Base-by-base conservation (phyloP, 495 filamentous ascomycete genomes). In the Diplogelasinospora grovesii region DNA sequence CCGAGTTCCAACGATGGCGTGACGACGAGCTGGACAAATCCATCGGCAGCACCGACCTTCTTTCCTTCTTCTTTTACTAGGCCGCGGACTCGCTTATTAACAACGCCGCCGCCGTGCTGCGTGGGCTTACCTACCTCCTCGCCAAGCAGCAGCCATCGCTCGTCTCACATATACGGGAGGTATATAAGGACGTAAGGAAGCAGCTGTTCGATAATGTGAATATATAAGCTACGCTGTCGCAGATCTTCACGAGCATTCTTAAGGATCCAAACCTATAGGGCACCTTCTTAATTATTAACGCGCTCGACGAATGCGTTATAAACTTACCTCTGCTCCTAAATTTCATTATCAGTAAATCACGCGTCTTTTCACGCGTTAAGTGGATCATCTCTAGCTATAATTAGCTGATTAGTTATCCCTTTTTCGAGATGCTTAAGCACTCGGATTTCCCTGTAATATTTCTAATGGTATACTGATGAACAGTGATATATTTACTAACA, bases 261-360 rank as follows among this genome's bases (percentile, higher is more conserved):
- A 42, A 56, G 20, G 63, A 66, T 33, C 37, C 42, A 9, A 39
- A 23, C 16, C 13, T 61, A 11, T 9, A 44, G 0, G 28, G 1
- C 0, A 49, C 55, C 1, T 61, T 50, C 46, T 21, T 71, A 7
- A 40, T 75, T 1, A 56, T 75, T 28, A 69, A 77, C 46, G 70
- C 69, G n/a, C 63, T 77, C 3, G 69, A 75, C 45, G 70, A 77
- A 47, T n/a, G n/a, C n/a, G n/a, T n/a, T n/a, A n/a, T n/a, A n/a
- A n/a, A n/a, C n/a, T n/a, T n/a, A n/a, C n/a, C n/a, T n/a, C n/a
- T n/a, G n/a, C n/a, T n/a, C n/a, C n/a, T n/a, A n/a, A n/a, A n/a
- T n/a, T n/a, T n/a, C n/a, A n/a, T n/a, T n/a, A 21, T 41, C 11
- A n/a, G n/a, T n/a, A n/a, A n/a, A n/a, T n/a, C n/a, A n/a, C n/a